Evolutionary conservation across 2,329 filamentous ascomycete genomes (phyloP).

Genomic region (Clarireedia monteithiana): DNA sequence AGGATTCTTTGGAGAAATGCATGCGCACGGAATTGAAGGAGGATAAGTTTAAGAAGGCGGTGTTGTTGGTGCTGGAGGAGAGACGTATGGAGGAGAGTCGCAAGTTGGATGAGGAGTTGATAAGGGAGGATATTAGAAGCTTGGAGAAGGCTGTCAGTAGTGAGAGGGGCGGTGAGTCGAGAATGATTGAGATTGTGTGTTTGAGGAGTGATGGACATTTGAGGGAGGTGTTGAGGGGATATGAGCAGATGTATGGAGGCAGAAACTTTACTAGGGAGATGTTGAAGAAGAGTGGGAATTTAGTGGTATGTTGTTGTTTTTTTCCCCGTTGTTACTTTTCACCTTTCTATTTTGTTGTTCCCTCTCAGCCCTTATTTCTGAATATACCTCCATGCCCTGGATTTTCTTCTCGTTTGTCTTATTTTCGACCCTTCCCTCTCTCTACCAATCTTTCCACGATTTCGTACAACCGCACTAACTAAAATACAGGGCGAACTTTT

Average conservation of each 20-base stretch:
- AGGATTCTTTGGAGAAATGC: slow-evolving; percentile 70
- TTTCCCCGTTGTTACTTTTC: neutral
- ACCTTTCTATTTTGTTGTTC: neutral
- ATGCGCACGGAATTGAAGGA: slow-evolving; percentile 91
- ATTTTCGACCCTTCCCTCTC: neutral
- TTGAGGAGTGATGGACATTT: slow-evolving; percentile 75
- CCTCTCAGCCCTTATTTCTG: too few relatives aligned
- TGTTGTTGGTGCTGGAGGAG: slow-evolving; percentile 77
- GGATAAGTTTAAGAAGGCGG: slow-evolving; percentile 89
- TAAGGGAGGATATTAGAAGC: slow-evolving; percentile 65
- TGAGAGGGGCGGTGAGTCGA: slow-evolving; percentile 75
- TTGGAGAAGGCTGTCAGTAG: slow-evolving; percentile 61
- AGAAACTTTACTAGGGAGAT: slow-evolving; percentile 85
- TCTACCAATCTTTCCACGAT: too few relatives aligned
- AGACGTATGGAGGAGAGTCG: slow-evolving; percentile 66
- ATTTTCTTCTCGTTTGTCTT: neutral
- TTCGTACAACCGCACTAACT: too few relatives aligned
- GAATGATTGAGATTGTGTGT: slow-evolving; percentile 81
- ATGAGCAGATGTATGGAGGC: slow-evolving; percentile 58
- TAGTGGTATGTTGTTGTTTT: slow-evolving; percentile 71
- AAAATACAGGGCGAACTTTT: slow-evolving; percentile 74
- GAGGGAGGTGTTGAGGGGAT: slow-evolving; percentile 67
- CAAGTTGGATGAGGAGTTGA: slow-evolving; percentile 35
- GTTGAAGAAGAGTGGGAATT: slow-evolving; percentile 79
- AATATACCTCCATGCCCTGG: too few relatives aligned